Percentiles rank a stretch among this genome's conserved stretches.
phyloP scores from a whole-genome alignment of 495 filamentous ascomycete species.

The Podospora pseudocomata region DNA sequence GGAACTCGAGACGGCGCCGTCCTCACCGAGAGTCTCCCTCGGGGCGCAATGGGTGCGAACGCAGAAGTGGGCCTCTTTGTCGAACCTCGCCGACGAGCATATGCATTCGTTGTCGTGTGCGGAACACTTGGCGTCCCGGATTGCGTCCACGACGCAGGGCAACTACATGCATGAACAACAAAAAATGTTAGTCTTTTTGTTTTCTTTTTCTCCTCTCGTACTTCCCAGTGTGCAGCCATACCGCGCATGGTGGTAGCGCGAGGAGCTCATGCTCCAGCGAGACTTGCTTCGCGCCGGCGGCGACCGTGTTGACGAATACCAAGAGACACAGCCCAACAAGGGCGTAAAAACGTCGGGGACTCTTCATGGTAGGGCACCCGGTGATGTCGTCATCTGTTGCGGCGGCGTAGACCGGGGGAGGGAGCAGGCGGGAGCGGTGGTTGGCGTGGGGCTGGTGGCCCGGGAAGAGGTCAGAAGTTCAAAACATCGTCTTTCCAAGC shows the following conservation, averaged over 20 bases:
- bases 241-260: background rate
- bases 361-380: background rate
- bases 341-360: background rate
- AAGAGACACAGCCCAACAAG: background rate
- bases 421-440: background rate
- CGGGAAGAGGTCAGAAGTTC: background rate
- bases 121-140: background rate
- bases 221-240: background rate
- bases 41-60: background rate
- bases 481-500: background rate
- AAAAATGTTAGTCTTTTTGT: background rate
- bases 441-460: background rate
- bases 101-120: background rate
- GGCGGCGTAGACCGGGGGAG: background rate
- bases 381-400: background rate
- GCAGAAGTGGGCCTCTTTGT: background rate
- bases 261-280: background rate
- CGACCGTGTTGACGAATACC: background rate
- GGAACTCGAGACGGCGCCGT: conserved; percentile 16
- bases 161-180: background rate
- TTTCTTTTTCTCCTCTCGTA: no score
- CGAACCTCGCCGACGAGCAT: background rate
- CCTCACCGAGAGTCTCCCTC: conserved; percentile 13
- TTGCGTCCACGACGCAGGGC: background rate
- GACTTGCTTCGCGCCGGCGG: background rate